A percentile compares a stretch with the other conserved stretches of the same genome.
Conservation (phyloP, 176 grass and related monocot genomes). For the Carex scoparia region DNA sequence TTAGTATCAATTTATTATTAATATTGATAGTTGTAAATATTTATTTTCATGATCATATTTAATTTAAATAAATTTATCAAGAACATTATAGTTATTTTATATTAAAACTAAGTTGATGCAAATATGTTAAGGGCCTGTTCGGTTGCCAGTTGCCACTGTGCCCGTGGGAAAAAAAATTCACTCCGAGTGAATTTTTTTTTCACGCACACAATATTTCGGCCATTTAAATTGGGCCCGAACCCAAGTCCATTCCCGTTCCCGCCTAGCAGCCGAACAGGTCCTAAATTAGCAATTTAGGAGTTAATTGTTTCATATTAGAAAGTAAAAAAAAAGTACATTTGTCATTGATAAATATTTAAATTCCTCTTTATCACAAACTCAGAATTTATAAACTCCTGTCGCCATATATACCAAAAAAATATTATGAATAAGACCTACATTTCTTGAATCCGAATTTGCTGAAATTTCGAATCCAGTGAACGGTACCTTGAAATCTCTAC, state of each 20-base stretch:
- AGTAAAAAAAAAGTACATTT: neutral
- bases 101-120: neutral
- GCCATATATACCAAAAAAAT: neutral
- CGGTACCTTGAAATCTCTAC: too few species aligned
- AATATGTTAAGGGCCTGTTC: neutral
- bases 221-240: too few species aligned
- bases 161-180: too few species aligned
- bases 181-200: too few species aligned
- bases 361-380: too few species aligned
- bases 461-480: too few species aligned
- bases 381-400: too few species aligned
- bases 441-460: neutral
- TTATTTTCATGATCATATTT: neutral
- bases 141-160: too few species aligned
- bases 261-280: too few species aligned
- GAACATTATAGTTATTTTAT: neutral
- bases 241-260: too few species aligned
- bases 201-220: too few species aligned
- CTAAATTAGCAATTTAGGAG: neutral
- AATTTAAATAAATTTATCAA: neutral
- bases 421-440: neutral
- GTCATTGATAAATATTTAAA: neutral
- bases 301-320: neutral
- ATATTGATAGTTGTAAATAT: neutral
- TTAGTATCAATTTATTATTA: neutral